A percentile compares a stretch with the other conserved stretches of the same genome.
Evolutionary conservation across 441 rosid species (phyloP).

Genomic region (Melianthus villosus): DNA sequence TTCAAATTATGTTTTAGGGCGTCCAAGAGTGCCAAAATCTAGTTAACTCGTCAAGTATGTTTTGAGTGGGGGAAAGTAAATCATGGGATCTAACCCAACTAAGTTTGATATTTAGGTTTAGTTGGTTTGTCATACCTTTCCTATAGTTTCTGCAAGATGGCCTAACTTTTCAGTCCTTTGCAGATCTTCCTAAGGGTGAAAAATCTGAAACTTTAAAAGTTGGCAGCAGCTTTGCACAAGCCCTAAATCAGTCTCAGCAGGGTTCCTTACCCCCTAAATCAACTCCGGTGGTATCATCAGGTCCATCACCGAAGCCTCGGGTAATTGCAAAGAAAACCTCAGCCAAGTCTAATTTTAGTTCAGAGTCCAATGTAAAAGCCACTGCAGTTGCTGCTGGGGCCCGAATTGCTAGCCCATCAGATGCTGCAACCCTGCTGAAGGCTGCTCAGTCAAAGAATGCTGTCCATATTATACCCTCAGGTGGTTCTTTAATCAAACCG

Average conservation of each 20-base stretch:
- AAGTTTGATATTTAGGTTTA: too few relatives aligned
- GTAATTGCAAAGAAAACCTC: slow-evolving; percentile 21
- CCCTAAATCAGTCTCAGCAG: slow-evolving; percentile 32
- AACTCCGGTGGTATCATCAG: slow-evolving; percentile 17
- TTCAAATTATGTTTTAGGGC: too few relatives aligned
- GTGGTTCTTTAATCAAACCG: slow-evolving; percentile 31
- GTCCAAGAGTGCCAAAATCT: too few relatives aligned
- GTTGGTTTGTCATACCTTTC: too few relatives aligned
- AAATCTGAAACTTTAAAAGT: too few relatives aligned
- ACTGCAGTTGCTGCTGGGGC: slow-evolving; percentile 79
- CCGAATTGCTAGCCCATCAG: slow-evolving; percentile 50
- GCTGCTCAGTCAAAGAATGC: slow-evolving; percentile 57
- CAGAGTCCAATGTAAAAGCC: slow-evolving; percentile 50
- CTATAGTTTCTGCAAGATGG: too few relatives aligned
- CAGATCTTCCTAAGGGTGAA: slow-evolving; percentile 13
- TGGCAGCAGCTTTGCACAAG: slow-evolving; percentile 18
- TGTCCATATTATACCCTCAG: slow-evolving; percentile 33
- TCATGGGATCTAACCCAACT: too few relatives aligned
- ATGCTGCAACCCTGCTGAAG: slow-evolving; percentile 44
- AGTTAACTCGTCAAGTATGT: too few relatives aligned
- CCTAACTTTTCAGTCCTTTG: slow-evolving; percentile 13
- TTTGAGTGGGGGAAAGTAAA: too few relatives aligned
- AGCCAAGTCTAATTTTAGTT: slow-evolving; percentile 22
- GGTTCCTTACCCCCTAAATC: slow-evolving; percentile 17
- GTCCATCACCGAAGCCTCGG: slow-evolving; percentile 28